Evolutionary conservation across 2,329 filamentous ascomycete species (phyloP).

Genomic region (Aspergillus tubingensis): DNA sequence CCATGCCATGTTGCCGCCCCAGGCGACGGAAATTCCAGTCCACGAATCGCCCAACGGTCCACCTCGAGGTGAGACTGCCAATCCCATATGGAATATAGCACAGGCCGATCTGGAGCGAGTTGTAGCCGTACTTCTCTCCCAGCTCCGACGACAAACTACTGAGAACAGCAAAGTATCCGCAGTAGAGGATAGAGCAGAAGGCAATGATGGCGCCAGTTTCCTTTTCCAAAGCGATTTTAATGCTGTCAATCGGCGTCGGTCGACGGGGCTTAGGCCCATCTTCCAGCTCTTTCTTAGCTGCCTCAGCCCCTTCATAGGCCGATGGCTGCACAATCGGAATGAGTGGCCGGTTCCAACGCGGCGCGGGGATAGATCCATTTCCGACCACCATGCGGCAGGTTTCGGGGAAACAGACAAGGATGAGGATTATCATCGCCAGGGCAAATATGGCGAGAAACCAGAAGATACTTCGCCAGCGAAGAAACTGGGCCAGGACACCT

Average conservation of each 20-base stretch:
- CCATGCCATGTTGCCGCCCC: conserved; percentile 54
- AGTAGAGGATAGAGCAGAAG: conserved; percentile 44
- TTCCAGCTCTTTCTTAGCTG: conserved; percentile 2
- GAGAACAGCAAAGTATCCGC: conserved; percentile 48
- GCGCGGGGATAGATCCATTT: conserved; percentile 18
- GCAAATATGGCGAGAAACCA: conserved; percentile 65
- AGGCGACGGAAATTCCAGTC: conserved; percentile 72
- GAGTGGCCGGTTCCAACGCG: conserved; percentile 40
- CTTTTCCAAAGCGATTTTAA: conserved; percentile 37
- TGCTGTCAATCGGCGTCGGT: conserved; percentile 24
- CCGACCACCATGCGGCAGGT: conserved; percentile 30
- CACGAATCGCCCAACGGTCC: conserved; percentile 44
- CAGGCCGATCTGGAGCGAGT: conserved; percentile 26
- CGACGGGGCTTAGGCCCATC: conserved; percentile 11
- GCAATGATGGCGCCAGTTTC: conserved; percentile 37
- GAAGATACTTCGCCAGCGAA: conserved; percentile 68
- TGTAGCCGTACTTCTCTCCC: conserved; percentile 19
- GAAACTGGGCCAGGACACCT: conserved; percentile 64
- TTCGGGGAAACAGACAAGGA: conserved; percentile 58
- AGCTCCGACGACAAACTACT: conserved; percentile 50
- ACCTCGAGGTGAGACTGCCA: conserved; percentile 31
- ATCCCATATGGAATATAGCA: conserved; percentile 26
- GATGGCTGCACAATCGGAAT: background rate
- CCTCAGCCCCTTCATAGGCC: conserved; percentile 27
- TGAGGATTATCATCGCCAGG: conserved; percentile 51